phyloP scores from a whole-genome alignment of 2,329 filamentous ascomycete genomes.

The Zopfia rhizophila region DNA sequence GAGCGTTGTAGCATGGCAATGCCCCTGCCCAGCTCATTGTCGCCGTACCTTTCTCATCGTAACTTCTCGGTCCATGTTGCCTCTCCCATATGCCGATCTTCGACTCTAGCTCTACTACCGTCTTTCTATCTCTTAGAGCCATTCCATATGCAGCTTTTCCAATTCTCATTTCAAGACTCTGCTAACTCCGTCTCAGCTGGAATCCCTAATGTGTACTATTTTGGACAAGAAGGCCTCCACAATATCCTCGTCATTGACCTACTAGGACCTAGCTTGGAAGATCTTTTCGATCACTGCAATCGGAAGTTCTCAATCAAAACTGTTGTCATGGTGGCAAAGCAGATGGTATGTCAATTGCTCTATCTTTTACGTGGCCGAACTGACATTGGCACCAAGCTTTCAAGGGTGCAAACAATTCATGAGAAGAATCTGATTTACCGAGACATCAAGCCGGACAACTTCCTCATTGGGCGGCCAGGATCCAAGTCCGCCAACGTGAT shows the following conservation, averaged over 20 bases:
- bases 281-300: constrained; percentile 97
- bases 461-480: constrained; percentile 90
- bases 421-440: constrained; percentile 99
- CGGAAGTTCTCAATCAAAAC: constrained; percentile 96
- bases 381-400: constrained; percentile 69
- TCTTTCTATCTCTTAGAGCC: too few relatives aligned
- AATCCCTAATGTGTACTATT: constrained; percentile 99
- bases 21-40: too few relatives aligned
- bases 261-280: constrained; percentile 91
- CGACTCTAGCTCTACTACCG: too few relatives aligned
- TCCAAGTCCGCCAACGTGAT: constrained; percentile 98
- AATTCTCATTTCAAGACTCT: background rate
- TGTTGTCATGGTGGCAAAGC: constrained; percentile 98
- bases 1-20: too few relatives aligned
- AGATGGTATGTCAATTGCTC: constrained; percentile 76
- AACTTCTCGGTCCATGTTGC: too few relatives aligned
- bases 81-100: background rate
- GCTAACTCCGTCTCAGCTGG: constrained; percentile 72
- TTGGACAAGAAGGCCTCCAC: constrained; percentile 96
- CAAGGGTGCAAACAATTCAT: constrained; percentile 92
- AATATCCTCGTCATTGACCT: constrained; percentile 99
- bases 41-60: too few relatives aligned
- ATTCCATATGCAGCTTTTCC: too few relatives aligned
- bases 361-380: constrained; percentile 21
- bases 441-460: constrained; percentile 99